These are phyloP conservation scores for Talaromyces atroroseus DNA, from an alignment of 2,329 filamentous ascomycete species.

Conservation along the genomic window DNA sequence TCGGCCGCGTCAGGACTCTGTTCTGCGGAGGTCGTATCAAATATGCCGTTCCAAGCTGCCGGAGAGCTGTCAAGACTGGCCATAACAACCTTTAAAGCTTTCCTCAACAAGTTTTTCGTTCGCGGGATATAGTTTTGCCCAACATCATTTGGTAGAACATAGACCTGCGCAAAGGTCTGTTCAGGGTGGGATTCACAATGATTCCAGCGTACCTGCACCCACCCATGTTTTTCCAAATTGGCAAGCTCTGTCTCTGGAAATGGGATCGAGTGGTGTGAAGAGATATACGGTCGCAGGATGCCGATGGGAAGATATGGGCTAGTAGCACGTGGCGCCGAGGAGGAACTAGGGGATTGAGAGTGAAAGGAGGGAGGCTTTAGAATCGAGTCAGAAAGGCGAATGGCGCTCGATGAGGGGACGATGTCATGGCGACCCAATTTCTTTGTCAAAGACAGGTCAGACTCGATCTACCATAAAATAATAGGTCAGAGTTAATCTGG, in stretches of 20 bases:
- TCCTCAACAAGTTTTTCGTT: conserved; percentile 27
- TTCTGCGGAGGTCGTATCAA: conserved; percentile 9
- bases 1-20: conserved; percentile 20
- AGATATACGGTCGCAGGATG: conserved; percentile 19
- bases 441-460: background rate
- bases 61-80: conserved; percentile 34
- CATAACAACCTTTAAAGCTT: conserved; percentile 36
- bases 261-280: background rate
- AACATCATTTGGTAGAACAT: conserved; percentile 38
- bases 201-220: conserved; percentile 29
- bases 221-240: conserved; percentile 27
- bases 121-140: conserved; percentile 30
- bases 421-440: background rate
- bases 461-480: too few species aligned
- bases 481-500: background rate
- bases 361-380: background rate
- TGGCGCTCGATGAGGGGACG: background rate
- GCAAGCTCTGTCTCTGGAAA: conserved; percentile 22
- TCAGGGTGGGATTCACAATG: conserved; percentile 14
- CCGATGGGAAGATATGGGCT: conserved; percentile 29
- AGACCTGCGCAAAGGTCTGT: conserved; percentile 29
- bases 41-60: conserved; percentile 34
- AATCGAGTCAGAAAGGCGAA: background rate
- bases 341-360: background rate
- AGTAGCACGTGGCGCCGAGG: conserved; percentile 12